phyloP scores from a whole-genome alignment of 2,329 filamentous ascomycete species.

The Colletotrichum sp. region DNA sequence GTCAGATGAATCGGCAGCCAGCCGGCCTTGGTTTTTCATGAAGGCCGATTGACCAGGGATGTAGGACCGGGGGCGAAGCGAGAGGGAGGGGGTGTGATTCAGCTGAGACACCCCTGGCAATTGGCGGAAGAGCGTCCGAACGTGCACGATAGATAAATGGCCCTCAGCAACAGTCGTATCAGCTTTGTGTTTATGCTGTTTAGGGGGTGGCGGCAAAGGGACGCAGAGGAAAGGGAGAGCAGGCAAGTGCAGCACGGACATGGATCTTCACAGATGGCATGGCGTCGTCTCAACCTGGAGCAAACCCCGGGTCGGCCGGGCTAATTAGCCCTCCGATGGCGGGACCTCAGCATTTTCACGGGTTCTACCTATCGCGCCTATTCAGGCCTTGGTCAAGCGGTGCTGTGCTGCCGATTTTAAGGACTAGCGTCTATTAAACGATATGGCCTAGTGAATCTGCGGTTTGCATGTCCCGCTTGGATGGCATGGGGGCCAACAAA shows the following conservation, averaged over 20 bases:
- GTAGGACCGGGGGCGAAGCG: neutral
- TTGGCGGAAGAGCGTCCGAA: neutral
- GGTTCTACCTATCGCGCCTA: neutral
- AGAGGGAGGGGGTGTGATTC: constrained; percentile 1
- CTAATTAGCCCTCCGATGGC: constrained; percentile 18
- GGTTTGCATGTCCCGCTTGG: neutral
- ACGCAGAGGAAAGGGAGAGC: neutral
- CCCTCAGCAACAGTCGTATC: neutral
- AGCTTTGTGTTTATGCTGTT: neutral
- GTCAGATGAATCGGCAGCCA: constrained; percentile 27
- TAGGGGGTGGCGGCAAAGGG: neutral
- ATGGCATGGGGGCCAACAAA: neutral
- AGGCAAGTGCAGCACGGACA: neutral
- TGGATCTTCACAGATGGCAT: constrained; percentile 8
- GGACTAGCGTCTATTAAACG: neutral
- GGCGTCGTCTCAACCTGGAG: constrained; percentile 17
- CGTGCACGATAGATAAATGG: neutral
- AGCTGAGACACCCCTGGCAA: neutral
- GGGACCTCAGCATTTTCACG: neutral
- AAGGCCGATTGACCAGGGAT: constrained; percentile 11
- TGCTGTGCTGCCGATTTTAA: neutral
- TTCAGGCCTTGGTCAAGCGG: neutral
- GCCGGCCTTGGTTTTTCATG: constrained; percentile 47
- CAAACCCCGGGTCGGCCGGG: constrained; percentile 13
- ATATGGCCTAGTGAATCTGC: neutral